Percentiles rank a stretch among this genome's conserved stretches.
phyloP scores from a whole-genome alignment of 106 monocot species.

The Alisma plantagoaquatica region DNA sequence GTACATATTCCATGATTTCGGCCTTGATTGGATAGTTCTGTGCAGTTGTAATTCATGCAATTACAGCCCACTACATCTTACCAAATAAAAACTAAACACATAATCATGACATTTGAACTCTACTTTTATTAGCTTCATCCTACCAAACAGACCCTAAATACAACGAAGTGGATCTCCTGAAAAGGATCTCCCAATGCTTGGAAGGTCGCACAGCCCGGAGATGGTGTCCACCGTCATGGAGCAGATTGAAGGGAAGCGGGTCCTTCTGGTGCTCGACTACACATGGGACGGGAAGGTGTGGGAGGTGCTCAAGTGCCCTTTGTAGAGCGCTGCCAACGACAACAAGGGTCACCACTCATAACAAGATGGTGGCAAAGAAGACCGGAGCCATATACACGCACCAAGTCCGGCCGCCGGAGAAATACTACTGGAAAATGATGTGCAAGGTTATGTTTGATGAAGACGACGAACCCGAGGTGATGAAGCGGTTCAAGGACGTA shows the following conservation, averaged over 20 bases:
- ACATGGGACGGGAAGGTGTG: slow-evolving; percentile 9
- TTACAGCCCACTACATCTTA: too few species aligned
- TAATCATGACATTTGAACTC: too few species aligned
- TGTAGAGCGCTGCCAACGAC: neutral
- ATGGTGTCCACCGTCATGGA: neutral
- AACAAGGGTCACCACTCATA: slow-evolving; percentile 14
- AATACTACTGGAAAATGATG: slow-evolving; percentile 10
- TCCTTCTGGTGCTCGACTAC: slow-evolving; percentile 10
- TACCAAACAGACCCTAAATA: too few species aligned
- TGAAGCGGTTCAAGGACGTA: neutral
- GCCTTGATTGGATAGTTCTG: too few species aligned
- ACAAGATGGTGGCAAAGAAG: neutral
- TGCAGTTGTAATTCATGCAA: too few species aligned
- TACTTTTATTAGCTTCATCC: too few species aligned
- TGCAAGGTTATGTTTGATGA: slow-evolving; percentile 2
- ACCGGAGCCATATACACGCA: slow-evolving; percentile 8
- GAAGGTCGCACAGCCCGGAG: neutral
- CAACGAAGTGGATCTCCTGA: neutral
- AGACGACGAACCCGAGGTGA: neutral
- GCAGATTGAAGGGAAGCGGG: neutral
- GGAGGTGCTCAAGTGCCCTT: neutral
- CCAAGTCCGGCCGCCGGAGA: neutral
- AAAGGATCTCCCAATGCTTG: neutral
- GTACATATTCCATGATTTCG: too few species aligned
- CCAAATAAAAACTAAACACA: too few species aligned